Percentiles rank a stretch among this genome's conserved stretches.
These are phyloP conservation scores for Flaveria sonorensis DNA, from an alignment of 129 eudicot species.

Conservation along the genomic window DNA sequence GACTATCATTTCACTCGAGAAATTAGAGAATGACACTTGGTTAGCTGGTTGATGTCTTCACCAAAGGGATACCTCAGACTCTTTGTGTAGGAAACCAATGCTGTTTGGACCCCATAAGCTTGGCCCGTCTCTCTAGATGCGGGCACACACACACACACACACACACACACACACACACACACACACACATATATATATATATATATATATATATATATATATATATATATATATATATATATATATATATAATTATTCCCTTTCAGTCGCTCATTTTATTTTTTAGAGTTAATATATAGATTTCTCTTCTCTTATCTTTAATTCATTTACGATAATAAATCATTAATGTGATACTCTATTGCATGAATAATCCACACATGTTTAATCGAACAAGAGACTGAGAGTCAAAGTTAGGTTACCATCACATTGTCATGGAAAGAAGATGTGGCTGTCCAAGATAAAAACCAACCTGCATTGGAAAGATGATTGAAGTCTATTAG, in stretches of 20 bases:
- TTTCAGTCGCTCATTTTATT: too few relatives aligned
- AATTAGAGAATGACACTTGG: neutral
- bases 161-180: too few relatives aligned
- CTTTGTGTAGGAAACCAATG: neutral
- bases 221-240: too few relatives aligned
- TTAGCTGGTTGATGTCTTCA: neutral
- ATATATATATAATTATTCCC: too few relatives aligned
- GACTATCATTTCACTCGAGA: neutral
- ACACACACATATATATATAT: too few relatives aligned
- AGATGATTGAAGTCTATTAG: neutral
- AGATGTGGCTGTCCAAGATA: conserved; percentile 65
- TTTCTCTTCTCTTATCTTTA: too few relatives aligned
- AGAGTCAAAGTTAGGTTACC: conserved; percentile 40
- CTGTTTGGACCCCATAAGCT: neutral
- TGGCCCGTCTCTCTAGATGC: neutral
- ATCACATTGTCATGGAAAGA: conserved; percentile 50
- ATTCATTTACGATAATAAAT: too few relatives aligned
- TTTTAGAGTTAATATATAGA: too few relatives aligned
- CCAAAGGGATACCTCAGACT: neutral
- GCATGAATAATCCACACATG: neutral
- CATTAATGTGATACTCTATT: neutral
- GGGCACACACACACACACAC: neutral
- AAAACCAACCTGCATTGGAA: conserved; percentile 55
- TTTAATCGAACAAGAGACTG: neutral
- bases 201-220: too few relatives aligned